phyloP scores from a whole-genome alignment of 495 filamentous ascomycete genomes.

The Talaromyces trachyspermus region DNA sequence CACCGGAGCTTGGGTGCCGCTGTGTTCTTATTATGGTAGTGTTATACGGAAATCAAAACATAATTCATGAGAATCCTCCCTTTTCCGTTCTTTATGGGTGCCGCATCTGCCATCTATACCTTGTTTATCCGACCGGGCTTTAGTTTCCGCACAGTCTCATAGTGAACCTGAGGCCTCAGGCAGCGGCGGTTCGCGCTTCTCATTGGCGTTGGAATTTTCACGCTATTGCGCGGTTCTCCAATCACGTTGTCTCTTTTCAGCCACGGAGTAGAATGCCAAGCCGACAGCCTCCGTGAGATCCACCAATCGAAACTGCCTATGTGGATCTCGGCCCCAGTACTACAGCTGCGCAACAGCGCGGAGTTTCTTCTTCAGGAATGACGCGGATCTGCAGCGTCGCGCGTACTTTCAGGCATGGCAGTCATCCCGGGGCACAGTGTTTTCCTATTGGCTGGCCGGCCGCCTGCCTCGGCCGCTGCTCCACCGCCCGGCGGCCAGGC shows the following conservation, averaged over 20 bases:
- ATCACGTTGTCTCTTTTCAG: background rate
- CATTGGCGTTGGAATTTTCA: too few relatives aligned
- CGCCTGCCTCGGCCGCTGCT: background rate
- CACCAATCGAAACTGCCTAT: too few relatives aligned
- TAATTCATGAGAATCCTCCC: too few relatives aligned
- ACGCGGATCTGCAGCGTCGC: too few relatives aligned
- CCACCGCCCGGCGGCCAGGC: slow-evolving; percentile 4
- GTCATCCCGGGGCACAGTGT: background rate
- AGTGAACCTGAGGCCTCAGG: too few relatives aligned
- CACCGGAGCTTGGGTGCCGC: background rate
- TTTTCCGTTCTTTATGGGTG: too few relatives aligned
- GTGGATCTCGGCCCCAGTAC: too few relatives aligned
- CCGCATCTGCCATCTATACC: too few relatives aligned
- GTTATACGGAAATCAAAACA: slow-evolving; percentile 3
- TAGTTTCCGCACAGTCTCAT: too few relatives aligned
- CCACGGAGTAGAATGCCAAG: background rate
- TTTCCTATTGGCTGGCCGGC: background rate
- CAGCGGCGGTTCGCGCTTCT: too few relatives aligned
- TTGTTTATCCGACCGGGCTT: too few relatives aligned
- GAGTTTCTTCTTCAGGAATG: slow-evolving; percentile 11
- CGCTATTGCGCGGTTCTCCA: background rate
- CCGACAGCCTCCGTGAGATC: background rate
- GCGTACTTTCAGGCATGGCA: slow-evolving; percentile 1
- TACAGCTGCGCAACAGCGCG: too few relatives aligned
- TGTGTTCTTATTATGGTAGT: background rate